These are phyloP conservation scores for Cladosporium sp. DNA, from an alignment of 2,329 filamentous ascomycete genomes.

Conservation along the genomic window DNA sequence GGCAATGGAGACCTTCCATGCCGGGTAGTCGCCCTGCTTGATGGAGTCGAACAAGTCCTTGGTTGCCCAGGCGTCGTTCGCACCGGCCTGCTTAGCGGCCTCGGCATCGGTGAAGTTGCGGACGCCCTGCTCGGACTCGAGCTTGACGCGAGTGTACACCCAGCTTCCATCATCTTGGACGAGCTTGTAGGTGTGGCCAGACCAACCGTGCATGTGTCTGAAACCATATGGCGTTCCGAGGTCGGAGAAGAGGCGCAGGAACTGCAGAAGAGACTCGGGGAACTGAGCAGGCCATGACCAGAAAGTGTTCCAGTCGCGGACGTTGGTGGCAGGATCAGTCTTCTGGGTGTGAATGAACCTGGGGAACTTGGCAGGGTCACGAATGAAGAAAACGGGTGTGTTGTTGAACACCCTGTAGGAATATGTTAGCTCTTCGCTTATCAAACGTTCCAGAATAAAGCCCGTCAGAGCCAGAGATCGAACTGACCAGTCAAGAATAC, in stretches of 20 bases:
- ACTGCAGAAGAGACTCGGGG: slow-evolving; percentile 52
- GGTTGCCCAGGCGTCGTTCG: slow-evolving; percentile 18
- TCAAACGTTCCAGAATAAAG: neutral
- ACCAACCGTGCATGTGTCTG: slow-evolving; percentile 36
- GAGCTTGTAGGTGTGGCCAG: slow-evolving; percentile 46
- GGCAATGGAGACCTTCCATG: slow-evolving; percentile 58
- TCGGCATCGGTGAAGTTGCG: slow-evolving; percentile 49
- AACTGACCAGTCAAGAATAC: slow-evolving; percentile 22
- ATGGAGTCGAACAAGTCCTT: slow-evolving; percentile 50
- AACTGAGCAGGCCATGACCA: slow-evolving; percentile 49
- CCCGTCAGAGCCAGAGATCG: neutral
- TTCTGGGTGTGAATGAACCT: slow-evolving; percentile 45
- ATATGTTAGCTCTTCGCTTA: neutral
- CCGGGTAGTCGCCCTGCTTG: slow-evolving; percentile 48
- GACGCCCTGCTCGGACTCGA: slow-evolving; percentile 21
- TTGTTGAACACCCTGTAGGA: slow-evolving; percentile 19
- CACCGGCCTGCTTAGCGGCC: slow-evolving; percentile 19
- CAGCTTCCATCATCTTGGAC: slow-evolving; percentile 23
- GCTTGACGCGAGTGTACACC: slow-evolving; percentile 20
- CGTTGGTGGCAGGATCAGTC: slow-evolving; percentile 40
- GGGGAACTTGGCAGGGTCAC: slow-evolving; percentile 49
- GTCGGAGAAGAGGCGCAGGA: slow-evolving; percentile 56
- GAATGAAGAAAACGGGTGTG: slow-evolving; percentile 43
- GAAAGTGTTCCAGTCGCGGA: slow-evolving; percentile 42
- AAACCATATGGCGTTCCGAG: slow-evolving; percentile 50